phyloP scores from a whole-genome alignment of 2,329 filamentous ascomycete genomes.

The Pseudopithomyces chartarum region DNA sequence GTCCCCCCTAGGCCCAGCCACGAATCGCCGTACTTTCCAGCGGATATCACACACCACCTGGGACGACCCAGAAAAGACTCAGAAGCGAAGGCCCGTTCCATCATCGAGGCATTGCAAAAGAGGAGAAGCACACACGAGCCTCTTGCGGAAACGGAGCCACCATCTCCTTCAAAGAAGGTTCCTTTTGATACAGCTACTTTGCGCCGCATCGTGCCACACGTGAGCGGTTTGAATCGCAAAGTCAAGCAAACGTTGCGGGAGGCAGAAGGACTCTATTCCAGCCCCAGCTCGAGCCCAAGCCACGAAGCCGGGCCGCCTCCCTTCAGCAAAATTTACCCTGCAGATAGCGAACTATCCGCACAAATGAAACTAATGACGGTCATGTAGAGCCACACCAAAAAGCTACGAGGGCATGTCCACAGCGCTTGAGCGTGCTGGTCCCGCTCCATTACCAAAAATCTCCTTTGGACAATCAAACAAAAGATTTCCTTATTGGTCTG shows the following conservation, averaged over 20 bases:
- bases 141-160: slow-evolving; percentile 27
- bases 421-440: slow-evolving; percentile 21
- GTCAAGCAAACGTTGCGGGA: slow-evolving; percentile 55
- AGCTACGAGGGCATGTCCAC: slow-evolving; percentile 22
- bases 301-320: slow-evolving; percentile 42
- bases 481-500: slow-evolving; percentile 29
- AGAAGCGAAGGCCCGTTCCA: slow-evolving; percentile 64
- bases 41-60: slow-evolving; percentile 29
- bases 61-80: slow-evolving; percentile 60
- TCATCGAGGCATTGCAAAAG: slow-evolving; percentile 65
- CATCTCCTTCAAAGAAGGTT: slow-evolving; percentile 58
- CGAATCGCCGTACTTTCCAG: slow-evolving; percentile 33
- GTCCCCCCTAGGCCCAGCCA: slow-evolving; percentile 30
- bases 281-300: slow-evolving; percentile 44
- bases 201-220: slow-evolving; percentile 63
- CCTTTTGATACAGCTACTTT: slow-evolving; percentile 70
- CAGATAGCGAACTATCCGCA: slow-evolving; percentile 39
- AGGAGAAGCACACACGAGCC: slow-evolving; percentile 45
- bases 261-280: slow-evolving; percentile 54
- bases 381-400: slow-evolving; percentile 35
- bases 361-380: slow-evolving; percentile 50
- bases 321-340: slow-evolving; percentile 40
- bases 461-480: slow-evolving; percentile 26
- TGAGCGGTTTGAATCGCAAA: slow-evolving; percentile 53
- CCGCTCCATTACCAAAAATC: slow-evolving; percentile 23